Conservation (phyloP, 1,139 yeast species). For the Blastobotrys illinoisensis region DNA sequence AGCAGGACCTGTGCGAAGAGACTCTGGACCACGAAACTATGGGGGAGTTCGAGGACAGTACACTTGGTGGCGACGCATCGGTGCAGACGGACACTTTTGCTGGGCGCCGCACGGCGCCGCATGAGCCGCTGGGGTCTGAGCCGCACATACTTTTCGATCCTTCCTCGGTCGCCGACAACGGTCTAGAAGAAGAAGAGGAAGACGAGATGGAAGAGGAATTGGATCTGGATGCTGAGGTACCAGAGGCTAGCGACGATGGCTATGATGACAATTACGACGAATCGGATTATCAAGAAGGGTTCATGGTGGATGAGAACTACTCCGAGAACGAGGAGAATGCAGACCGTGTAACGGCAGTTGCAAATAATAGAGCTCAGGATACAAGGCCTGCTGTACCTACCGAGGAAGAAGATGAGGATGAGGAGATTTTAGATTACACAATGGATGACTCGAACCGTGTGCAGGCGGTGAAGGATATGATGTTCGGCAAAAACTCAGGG, state of each 20-base stretch:
- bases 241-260: constrained; percentile 22
- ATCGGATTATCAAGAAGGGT: constrained; percentile 14
- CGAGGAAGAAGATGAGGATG: constrained; percentile 11
- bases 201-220: constrained; percentile 16
- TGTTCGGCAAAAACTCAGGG: not conserved
- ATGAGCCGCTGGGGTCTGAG: not conserved
- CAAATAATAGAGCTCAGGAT: too few species aligned
- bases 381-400: constrained; percentile 15
- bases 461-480: not conserved
- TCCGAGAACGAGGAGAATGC: constrained; percentile 14
- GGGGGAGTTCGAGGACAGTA: constrained; percentile 7
- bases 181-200: constrained; percentile 2
- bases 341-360: not conserved
- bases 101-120: not conserved
- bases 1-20: constrained; percentile 12
- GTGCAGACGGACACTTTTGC: not conserved
- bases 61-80: not conserved
- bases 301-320: constrained; percentile 14
- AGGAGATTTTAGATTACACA: constrained; percentile 6
- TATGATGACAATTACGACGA: constrained; percentile 21
- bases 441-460: not conserved
- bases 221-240: constrained; percentile 20
- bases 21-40: constrained; percentile 4
- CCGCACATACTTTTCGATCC: not conserved
- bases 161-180: not conserved